These are phyloP conservation scores for Pleurotus citrinopileatus DNA, from an alignment of 768 basidiomycete species.

Conservation along the genomic window DNA sequence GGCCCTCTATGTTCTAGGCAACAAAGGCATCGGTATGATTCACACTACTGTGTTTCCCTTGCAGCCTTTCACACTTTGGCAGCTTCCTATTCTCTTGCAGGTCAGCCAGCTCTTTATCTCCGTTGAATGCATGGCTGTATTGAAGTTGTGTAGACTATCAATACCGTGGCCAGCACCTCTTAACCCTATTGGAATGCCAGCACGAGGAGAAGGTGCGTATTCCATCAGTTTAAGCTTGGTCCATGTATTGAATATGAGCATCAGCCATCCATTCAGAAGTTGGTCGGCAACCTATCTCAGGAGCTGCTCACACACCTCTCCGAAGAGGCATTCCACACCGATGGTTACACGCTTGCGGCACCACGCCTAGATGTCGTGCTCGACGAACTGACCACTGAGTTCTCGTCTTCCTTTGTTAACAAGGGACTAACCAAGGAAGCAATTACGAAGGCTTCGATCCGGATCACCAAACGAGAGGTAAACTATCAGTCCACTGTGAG, in stretches of 20 bases:
- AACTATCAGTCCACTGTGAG: constrained; percentile 50
- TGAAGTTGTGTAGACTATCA: constrained; percentile 7
- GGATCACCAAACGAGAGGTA: constrained; percentile 41
- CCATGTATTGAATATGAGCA: constrained; percentile 4
- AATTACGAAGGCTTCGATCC: constrained; percentile 34
- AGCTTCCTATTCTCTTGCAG: constrained; percentile 70
- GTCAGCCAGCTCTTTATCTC: constrained; percentile 37
- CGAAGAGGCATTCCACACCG: constrained; percentile 65
- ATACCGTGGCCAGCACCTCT: constrained; percentile 55
- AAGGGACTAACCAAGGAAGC: constrained; percentile 41
- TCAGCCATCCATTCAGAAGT: constrained; percentile 75
- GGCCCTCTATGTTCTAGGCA: constrained; percentile 77
- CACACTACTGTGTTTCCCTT: constrained; percentile 1
- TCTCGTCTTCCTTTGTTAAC: constrained; percentile 42
- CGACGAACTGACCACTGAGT: constrained; percentile 45
- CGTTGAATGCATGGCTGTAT: neutral
- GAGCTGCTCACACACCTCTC: constrained; percentile 59
- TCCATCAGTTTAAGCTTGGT: neutral
- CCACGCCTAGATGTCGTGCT: constrained; percentile 48
- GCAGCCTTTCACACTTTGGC: constrained; percentile 12
- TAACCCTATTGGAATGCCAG: constrained; percentile 70
- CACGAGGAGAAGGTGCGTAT: constrained; percentile 76
- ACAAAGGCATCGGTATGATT: constrained; percentile 62
- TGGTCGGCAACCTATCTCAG: constrained; percentile 58
- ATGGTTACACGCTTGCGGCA: constrained; percentile 50